These are phyloP conservation scores for Daldinia concentrica DNA, from an alignment of 495 filamentous ascomycete species.

Conservation along the genomic window DNA sequence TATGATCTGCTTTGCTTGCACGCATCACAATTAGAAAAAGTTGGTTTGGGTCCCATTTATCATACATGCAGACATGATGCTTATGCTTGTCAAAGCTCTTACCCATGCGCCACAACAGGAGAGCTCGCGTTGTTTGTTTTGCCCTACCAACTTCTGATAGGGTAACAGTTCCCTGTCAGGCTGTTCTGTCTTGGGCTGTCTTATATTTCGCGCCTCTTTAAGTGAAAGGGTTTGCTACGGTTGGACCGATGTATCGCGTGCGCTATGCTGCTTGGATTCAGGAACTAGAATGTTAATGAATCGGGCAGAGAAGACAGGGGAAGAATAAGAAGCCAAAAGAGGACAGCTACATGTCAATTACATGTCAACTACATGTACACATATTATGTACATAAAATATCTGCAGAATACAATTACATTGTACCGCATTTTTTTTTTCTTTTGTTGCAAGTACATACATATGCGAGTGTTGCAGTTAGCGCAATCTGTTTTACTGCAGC, in stretches of 20 bases:
- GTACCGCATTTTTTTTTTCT: slow-evolving; percentile 1
- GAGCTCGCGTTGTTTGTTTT: slow-evolving; percentile 39
- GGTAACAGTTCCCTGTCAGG: slow-evolving; percentile 30
- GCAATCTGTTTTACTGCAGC: slow-evolving; percentile 27
- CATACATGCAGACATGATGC: slow-evolving; percentile 39
- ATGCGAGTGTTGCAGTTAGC: slow-evolving; percentile 37
- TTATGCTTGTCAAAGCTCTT: slow-evolving; percentile 43
- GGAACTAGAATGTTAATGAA: slow-evolving; percentile 27
- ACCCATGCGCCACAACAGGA: slow-evolving; percentile 31
- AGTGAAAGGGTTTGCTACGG: slow-evolving; percentile 30
- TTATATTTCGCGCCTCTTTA: slow-evolving; percentile 16
- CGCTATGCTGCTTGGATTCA: slow-evolving; percentile 30
- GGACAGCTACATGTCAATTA: background rate
- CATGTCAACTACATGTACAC: background rate
- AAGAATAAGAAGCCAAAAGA: background rate
- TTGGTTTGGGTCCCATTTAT: slow-evolving; percentile 43
- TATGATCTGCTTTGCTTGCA: slow-evolving; percentile 48
- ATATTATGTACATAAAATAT: background rate
- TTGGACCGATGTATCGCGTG: slow-evolving; percentile 31
- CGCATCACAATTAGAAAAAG: slow-evolving; percentile 46
- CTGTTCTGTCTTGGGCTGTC: slow-evolving; percentile 18
- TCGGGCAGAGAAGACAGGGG: slow-evolving; percentile 25
- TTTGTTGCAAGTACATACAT: slow-evolving; percentile 27
- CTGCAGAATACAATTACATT: slow-evolving; percentile 35
- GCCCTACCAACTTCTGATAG: slow-evolving; percentile 37